Evolutionary conservation across 2,329 filamentous ascomycete species (phyloP).

Genomic region (Arthrobotrys iridis): DNA sequence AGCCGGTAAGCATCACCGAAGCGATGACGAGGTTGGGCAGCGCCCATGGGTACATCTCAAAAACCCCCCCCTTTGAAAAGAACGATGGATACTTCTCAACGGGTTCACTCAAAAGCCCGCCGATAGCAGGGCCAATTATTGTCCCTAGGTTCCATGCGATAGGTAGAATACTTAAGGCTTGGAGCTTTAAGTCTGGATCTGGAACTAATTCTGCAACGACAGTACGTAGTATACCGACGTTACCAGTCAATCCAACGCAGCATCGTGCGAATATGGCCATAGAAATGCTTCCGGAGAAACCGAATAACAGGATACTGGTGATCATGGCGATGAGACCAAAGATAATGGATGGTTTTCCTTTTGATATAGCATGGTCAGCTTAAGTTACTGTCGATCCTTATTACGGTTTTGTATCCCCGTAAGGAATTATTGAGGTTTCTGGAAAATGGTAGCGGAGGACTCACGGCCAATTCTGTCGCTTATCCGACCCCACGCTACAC

Average conservation of each 20-base stretch:
- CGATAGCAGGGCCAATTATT: slow-evolving; percentile 87
- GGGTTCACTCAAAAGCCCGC: slow-evolving; percentile 85
- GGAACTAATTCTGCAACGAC: slow-evolving; percentile 91
- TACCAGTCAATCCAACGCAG: slow-evolving; percentile 87
- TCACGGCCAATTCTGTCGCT: slow-evolving; percentile 35
- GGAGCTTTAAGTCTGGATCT: slow-evolving; percentile 71
- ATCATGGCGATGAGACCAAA: slow-evolving; percentile 84
- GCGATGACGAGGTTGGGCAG: slow-evolving; percentile 90
- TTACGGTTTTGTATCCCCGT: too few species aligned
- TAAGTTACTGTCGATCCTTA: too few species aligned
- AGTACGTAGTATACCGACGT: slow-evolving; percentile 89
- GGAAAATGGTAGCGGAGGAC: too few species aligned
- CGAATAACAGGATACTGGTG: slow-evolving; percentile 82
- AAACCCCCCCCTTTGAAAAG: slow-evolving; percentile 75
- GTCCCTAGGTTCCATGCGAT: slow-evolving; percentile 93
- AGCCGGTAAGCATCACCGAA: slow-evolving; percentile 77
- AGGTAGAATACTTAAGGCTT: slow-evolving; percentile 88
- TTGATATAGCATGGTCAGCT: neutral
- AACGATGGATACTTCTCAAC: slow-evolving; percentile 75
- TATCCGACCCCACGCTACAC: slow-evolving; percentile 86
- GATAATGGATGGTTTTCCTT: slow-evolving; percentile 84
- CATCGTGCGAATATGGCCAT: slow-evolving; percentile 79
- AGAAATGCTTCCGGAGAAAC: slow-evolving; percentile 84
- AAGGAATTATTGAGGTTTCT: too few species aligned
- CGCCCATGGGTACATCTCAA: slow-evolving; percentile 83